Percentiles rank a stretch among this genome's conserved stretches.
phyloP scores from a whole-genome alignment of 2,329 filamentous ascomycete species.

The Alternaria triticimaculans region DNA sequence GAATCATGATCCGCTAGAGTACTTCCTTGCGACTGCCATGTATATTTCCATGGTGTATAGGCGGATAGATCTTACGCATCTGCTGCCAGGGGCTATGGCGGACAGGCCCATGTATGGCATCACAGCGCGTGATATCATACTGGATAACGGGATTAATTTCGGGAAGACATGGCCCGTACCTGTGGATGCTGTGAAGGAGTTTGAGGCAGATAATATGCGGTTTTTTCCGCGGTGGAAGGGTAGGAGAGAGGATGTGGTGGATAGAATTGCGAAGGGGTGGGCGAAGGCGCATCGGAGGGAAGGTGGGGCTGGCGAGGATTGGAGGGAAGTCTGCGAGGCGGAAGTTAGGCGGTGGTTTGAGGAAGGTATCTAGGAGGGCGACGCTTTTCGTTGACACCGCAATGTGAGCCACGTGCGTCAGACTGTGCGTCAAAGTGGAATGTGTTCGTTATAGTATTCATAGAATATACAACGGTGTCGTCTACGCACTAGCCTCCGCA shows the following conservation, averaged over 20 bases:
- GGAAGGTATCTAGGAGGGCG: background rate
- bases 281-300: background rate
- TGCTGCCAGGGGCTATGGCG: background rate
- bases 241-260: background rate
- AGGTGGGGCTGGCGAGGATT: background rate
- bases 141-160: background rate
- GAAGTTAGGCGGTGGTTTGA: background rate
- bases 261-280: background rate
- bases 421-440: background rate
- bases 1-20: background rate
- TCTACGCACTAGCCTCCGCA: conserved; percentile 51
- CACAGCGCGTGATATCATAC: background rate
- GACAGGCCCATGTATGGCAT: background rate
- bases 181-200: background rate
- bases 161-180: background rate
- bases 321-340: background rate
- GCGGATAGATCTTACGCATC: background rate
- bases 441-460: background rate
- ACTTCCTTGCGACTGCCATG: background rate
- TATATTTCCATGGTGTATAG: background rate
- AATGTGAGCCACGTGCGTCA: background rate
- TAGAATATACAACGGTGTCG: background rate
- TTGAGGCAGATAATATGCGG: background rate
- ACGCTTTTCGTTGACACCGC: background rate
- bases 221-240: background rate